Evolutionary conservation across 1,284 basidiomycete species (phyloP).

Genomic region (Rhodotorula mucilaginosa): DNA sequence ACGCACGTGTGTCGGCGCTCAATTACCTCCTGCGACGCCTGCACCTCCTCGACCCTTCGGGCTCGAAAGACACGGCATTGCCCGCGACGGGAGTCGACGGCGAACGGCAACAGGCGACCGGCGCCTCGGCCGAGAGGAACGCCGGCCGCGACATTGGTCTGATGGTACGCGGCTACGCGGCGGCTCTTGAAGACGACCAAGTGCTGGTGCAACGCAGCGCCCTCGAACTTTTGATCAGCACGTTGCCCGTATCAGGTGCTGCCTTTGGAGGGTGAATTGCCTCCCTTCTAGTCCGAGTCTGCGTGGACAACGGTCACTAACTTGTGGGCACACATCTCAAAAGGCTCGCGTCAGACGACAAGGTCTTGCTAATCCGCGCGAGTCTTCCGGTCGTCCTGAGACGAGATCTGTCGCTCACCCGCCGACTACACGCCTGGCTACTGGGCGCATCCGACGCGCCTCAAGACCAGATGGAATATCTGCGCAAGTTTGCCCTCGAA

Average conservation of each 20-base stretch:
- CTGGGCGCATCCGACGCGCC: constrained; percentile 75
- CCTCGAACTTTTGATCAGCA: constrained; percentile 74
- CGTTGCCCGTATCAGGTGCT: constrained; percentile 68
- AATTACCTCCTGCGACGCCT: constrained; percentile 81
- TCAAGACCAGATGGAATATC: constrained; percentile 68
- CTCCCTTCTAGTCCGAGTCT: constrained; percentile 53
- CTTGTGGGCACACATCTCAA: background rate
- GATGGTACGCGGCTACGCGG: constrained; percentile 85
- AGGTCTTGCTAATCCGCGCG: constrained; percentile 42
- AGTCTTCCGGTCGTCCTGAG: constrained; percentile 69
- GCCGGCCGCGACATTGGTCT: constrained; percentile 84
- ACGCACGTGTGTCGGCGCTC: constrained; percentile 78
- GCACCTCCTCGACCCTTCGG: constrained; percentile 51
- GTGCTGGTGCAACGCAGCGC: constrained; percentile 77
- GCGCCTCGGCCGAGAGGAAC: constrained; percentile 57
- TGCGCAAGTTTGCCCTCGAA: constrained; percentile 66
- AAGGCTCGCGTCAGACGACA: constrained; percentile 39
- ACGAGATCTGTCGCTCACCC: constrained; percentile 86
- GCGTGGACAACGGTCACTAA: background rate
- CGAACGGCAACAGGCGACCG: background rate
- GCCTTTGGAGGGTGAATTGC: constrained; percentile 66
- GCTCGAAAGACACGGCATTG: background rate
- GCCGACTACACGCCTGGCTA: constrained; percentile 90
- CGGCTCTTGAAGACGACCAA: constrained; percentile 85
- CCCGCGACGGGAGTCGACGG: no score